These are phyloP conservation scores for Acorus calamus DNA, from an alignment of 106 monocot genomes.

Conservation along the genomic window DNA sequence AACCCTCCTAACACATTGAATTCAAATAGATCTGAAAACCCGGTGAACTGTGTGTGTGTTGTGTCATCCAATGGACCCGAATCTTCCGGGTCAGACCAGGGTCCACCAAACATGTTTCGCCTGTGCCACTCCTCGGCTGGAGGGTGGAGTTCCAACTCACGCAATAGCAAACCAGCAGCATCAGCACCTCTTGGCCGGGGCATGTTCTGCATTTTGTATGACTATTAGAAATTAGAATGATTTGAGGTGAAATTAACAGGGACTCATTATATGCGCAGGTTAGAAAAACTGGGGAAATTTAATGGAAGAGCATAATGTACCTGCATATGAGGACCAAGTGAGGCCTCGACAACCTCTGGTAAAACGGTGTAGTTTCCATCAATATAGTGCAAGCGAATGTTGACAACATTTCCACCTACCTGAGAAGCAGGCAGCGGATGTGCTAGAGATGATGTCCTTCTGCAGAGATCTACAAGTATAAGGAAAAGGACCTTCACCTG, in stretches of 20 bases:
- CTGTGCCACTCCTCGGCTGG: conserved; percentile 99
- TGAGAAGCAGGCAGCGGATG: conserved; percentile 87
- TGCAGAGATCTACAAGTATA: conserved; percentile 92
- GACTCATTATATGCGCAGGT: not conserved
- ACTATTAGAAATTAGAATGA: not conserved
- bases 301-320: conserved; percentile 10
- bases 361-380: conserved; percentile 97
- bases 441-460: conserved; percentile 55
- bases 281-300: not conserved
- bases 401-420: conserved; percentile 69
- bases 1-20: conserved; percentile 12
- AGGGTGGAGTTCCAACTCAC: conserved; percentile 91
- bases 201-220: conserved; percentile 67
- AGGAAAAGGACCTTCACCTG: conserved; percentile 95
- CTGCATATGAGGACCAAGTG: conserved; percentile 97
- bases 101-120: conserved; percentile 99
- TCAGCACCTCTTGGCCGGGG: conserved; percentile 96
- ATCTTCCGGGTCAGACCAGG: conserved; percentile 95
- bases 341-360: conserved; percentile 97
- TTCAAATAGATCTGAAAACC: conserved; percentile 17
- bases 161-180: conserved; percentile 93
- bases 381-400: conserved; percentile 85
- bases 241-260: not conserved
- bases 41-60: conserved; percentile 23
- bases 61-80: conserved; percentile 52